Conservation (phyloP, 192 early-diverging fungal genomes). For the Geosiphon pyriformis region DNA sequence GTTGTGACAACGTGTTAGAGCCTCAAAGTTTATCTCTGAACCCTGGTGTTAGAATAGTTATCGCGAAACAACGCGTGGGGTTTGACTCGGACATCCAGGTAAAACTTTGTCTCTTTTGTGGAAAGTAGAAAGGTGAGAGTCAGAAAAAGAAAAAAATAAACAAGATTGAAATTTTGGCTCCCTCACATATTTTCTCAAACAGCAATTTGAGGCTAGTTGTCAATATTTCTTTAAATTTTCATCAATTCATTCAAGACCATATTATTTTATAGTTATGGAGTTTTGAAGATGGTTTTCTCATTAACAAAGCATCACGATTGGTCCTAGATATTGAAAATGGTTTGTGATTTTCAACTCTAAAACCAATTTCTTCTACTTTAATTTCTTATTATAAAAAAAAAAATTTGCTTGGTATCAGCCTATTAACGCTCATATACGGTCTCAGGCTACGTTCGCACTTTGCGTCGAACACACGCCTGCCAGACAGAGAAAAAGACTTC, state of each 20-base stretch:
- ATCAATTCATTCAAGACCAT: not conserved
- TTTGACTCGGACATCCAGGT: conserved; percentile 25
- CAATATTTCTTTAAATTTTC: not conserved
- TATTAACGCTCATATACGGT: not conserved
- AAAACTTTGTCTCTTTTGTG: too few species aligned
- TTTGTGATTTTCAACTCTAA: conserved; percentile 4
- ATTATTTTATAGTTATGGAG: conserved; percentile 31
- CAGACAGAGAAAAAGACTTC: conserved; percentile 4
- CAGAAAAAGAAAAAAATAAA: too few species aligned
- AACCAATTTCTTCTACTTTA: not conserved
- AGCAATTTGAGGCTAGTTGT: not conserved
- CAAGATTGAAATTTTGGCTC: too few species aligned
- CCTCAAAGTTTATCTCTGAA: conserved; percentile 28
- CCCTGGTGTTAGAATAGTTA: conserved; percentile 22
- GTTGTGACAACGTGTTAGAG: conserved; percentile 28
- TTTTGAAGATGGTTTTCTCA: conserved; percentile 29
- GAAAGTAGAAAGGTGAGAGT: too few species aligned
- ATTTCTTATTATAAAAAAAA: too few species aligned
- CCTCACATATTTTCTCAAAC: too few species aligned
- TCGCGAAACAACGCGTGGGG: conserved; percentile 26
- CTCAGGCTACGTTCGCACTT: conserved; percentile 10
- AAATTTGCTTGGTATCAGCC: too few species aligned
- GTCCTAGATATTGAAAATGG: conserved; percentile 33
- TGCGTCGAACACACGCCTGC: conserved; percentile 14
- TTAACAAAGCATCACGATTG: conserved; percentile 35